Conservation (phyloP, 805 yeast genomes). For the Kodamaea kaohsiungensis region DNA sequence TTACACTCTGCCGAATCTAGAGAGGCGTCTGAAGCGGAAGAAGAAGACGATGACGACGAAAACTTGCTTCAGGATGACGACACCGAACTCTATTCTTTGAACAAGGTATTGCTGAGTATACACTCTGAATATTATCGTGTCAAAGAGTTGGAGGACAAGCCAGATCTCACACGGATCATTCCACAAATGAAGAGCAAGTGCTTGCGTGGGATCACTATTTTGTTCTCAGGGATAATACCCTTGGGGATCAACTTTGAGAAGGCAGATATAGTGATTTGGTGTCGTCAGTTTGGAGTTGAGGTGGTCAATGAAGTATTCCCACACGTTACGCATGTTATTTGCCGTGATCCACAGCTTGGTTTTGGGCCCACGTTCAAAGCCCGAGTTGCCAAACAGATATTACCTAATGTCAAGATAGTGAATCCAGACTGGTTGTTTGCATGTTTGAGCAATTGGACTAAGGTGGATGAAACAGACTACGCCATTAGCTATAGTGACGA, state of each 20-base stretch:
- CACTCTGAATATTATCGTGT: conserved; percentile 64
- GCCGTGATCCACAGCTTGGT: conserved; percentile 60
- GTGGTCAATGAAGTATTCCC: conserved; percentile 71
- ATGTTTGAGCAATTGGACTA: conserved; percentile 78
- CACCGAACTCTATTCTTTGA: conserved; percentile 65
- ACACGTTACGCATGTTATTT: conserved; percentile 84
- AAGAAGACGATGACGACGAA: conserved; percentile 37
- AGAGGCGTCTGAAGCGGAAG: conserved; percentile 25
- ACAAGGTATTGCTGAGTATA: conserved; percentile 59
- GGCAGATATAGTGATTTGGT: conserved; percentile 92
- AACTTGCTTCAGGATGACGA: conserved; percentile 77
- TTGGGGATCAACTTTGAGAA: conserved; percentile 68
- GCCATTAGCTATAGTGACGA: conserved; percentile 52
- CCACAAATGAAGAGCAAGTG: conserved; percentile 73
- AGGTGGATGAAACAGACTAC: conserved; percentile 62
- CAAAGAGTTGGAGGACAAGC: conserved; percentile 26
- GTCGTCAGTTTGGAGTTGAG: conserved; percentile 85
- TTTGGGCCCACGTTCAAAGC: conserved; percentile 72
- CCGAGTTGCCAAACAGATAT: conserved; percentile 66
- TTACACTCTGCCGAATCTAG: conserved; percentile 29
- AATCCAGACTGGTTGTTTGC: conserved; percentile 91
- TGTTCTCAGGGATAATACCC: conserved; percentile 90
- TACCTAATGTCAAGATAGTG: conserved; percentile 70
- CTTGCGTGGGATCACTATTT: conserved; percentile 64
- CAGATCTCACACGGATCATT: conserved; percentile 70